Percentiles rank a stretch among this genome's conserved stretches.
Conservation (phyloP, 2,329 filamentous ascomycete genomes). For the Didymosphaeria variabile region DNA sequence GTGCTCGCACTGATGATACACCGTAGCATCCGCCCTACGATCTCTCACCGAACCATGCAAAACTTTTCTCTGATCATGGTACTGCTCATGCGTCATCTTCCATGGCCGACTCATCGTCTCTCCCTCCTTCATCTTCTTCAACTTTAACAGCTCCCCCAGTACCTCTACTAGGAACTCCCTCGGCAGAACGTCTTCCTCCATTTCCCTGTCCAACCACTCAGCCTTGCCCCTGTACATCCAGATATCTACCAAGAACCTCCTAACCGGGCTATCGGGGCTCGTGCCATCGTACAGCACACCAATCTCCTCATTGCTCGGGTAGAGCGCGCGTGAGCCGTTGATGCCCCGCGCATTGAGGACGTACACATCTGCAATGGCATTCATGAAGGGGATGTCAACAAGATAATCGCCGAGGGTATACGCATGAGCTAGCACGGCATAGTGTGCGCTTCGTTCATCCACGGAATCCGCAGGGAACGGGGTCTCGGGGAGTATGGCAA, state of each 20-base stretch:
- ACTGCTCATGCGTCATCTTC: constrained; percentile 24
- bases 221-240: constrained; percentile 28
- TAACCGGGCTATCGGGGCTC: constrained; percentile 20
- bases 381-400: constrained; percentile 28
- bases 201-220: constrained; percentile 26
- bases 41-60: background rate
- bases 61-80: constrained; percentile 17
- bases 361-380: constrained; percentile 26
- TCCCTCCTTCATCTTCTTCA: constrained; percentile 9
- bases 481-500: constrained; percentile 11
- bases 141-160: constrained; percentile 17
- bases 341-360: constrained; percentile 24
- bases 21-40: background rate
- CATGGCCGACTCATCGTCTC: constrained; percentile 21
- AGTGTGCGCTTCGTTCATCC: constrained; percentile 12
- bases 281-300: constrained; percentile 31
- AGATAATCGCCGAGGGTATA: constrained; percentile 32
- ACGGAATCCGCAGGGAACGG: background rate
- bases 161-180: constrained; percentile 20
- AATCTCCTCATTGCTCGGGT: constrained; percentile 25
- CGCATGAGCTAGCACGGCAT: constrained; percentile 24
- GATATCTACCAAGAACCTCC: constrained; percentile 30
- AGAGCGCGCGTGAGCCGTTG: constrained; percentile 14
- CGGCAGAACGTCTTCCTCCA: constrained; percentile 18
- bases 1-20: background rate